Percentiles rank a stretch among this genome's conserved stretches.
Conservation (phyloP, 2,329 filamentous ascomycete species). For the Botrytis fragariae region DNA sequence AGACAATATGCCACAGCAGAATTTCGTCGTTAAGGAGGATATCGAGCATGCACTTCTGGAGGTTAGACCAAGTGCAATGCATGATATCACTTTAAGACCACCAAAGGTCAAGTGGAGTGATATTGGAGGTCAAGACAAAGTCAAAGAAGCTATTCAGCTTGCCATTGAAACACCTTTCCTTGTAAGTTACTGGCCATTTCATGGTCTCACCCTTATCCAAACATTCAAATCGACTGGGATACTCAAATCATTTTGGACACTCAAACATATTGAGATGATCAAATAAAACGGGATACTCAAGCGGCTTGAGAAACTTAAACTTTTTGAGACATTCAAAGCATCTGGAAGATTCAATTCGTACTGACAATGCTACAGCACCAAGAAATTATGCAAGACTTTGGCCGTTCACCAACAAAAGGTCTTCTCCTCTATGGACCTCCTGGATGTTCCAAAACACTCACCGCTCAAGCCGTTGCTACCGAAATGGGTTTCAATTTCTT, state of each 20-base stretch:
- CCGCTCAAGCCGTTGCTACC: constrained; percentile 85
- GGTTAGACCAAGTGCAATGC: constrained; percentile 81
- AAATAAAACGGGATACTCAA: neutral
- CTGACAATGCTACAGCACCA: constrained; percentile 43
- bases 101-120: constrained; percentile 83
- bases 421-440: constrained; percentile 89
- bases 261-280: neutral
- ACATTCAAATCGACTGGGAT: neutral
- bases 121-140: constrained; percentile 77
- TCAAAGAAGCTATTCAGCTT: constrained; percentile 61
- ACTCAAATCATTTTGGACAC: neutral
- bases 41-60: constrained; percentile 63
- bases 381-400: constrained; percentile 49
- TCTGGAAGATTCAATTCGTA: neutral
- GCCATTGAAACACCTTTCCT: constrained; percentile 40
- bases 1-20: constrained; percentile 5
- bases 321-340: neutral
- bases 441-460: constrained; percentile 92
- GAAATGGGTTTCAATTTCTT: constrained; percentile 92
- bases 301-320: neutral
- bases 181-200: constrained; percentile 25
- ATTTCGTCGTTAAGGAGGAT: constrained; percentile 46
- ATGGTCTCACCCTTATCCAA: neutral
- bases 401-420: constrained; percentile 68
- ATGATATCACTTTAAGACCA: constrained; percentile 83